These are phyloP conservation scores for Pisolithus sp. DNA, from an alignment of 768 basidiomycete genomes.

Conservation along the genomic window DNA sequence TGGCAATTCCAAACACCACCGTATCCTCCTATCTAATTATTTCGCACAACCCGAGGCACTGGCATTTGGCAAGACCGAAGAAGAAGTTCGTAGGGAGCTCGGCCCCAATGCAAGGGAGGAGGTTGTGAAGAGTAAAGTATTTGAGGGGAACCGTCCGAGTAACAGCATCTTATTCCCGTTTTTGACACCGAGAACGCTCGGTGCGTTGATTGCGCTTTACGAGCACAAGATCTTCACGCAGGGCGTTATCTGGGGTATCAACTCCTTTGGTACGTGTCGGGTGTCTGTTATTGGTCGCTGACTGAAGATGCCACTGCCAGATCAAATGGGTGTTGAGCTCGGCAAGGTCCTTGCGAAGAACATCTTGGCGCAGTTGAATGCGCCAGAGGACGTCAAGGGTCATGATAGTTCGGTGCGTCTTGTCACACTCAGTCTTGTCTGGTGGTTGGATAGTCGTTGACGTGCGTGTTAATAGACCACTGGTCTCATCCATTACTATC, in stretches of 20 bases:
- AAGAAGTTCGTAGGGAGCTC: conserved; percentile 68
- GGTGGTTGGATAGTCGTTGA: conserved; percentile 2
- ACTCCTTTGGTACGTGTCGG: conserved; percentile 77
- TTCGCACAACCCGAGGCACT: conserved; percentile 98
- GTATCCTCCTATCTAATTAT: conserved; percentile 95
- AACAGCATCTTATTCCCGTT: conserved; percentile 95
- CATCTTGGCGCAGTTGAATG: conserved; percentile 83
- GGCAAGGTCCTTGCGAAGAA: conserved; percentile 97
- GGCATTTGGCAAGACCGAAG: conserved; percentile 96
- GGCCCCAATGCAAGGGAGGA: conserved; percentile 70
- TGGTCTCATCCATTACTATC: conserved; percentile 95
- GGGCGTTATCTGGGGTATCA: conserved; percentile 97
- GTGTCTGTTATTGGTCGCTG: not conserved
- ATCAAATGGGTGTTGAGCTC: conserved; percentile 99
- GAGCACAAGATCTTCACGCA: conserved; percentile 99
- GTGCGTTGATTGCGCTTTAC: conserved; percentile 82
- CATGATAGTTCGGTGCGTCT: conserved; percentile 76
- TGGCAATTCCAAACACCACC: conserved; percentile 82
- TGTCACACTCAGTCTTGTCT: not conserved
- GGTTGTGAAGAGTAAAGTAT: conserved; percentile 94
- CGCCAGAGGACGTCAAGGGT: conserved; percentile 69
- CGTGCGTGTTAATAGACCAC: conserved; percentile 56
- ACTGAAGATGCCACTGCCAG: conserved; percentile 30
- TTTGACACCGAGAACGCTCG: conserved; percentile 84
- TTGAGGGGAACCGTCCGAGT: conserved; percentile 95